Evolutionary conservation across 495 filamentous ascomycete species (phyloP), one percentile per base, ranked within the genome.

Genomic region (Peziza echinospora): DNA sequence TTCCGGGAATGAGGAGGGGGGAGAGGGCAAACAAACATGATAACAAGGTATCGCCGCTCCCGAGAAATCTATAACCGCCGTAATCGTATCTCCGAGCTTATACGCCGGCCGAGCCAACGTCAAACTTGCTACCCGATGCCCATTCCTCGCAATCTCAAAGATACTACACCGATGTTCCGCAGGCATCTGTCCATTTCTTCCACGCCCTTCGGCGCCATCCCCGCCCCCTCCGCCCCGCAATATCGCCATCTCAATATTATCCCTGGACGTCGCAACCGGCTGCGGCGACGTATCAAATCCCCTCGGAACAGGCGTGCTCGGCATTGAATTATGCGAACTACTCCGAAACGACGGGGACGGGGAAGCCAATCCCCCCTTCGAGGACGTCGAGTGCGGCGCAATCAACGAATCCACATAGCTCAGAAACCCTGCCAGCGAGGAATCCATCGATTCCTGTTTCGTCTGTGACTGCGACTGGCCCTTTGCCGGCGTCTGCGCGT

Each of bases 71-170:
- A 97, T 69, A 4, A 76, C 79, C 26, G 79, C 76, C 22, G 75
- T 78, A 21, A 97, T 72, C 0, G 77, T 76, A 60, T 97, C 89
- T 24, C 89, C 89, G 8, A 96, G 70, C 37, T 85, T 74, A 64
- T 93, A 93, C 0, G 87, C 77, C 0, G 91, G 82, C n/a, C 91
- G 76, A 19, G 84, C 78, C 23, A 97, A 72, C 53, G 82, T 84
- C 41, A 96, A 71, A 3, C 84, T 80, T 6, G 81, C 89, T 24
- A 97, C 84, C 21, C 79, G 78, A 43, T 72, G 68, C 24, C 85
- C 83, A 57, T 83, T 82, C 6, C 91, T 80, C 5, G 87, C 81
- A 55, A 97, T 96, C 56, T 92, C 84, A 62, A 96, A 97, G 22
- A 78, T 69, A 54, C 77, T 80, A 48, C 77, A 76, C 6, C 74